Conservation (phyloP, 352 stramenopile genomes). For the Globisporangium perplexum region DNA sequence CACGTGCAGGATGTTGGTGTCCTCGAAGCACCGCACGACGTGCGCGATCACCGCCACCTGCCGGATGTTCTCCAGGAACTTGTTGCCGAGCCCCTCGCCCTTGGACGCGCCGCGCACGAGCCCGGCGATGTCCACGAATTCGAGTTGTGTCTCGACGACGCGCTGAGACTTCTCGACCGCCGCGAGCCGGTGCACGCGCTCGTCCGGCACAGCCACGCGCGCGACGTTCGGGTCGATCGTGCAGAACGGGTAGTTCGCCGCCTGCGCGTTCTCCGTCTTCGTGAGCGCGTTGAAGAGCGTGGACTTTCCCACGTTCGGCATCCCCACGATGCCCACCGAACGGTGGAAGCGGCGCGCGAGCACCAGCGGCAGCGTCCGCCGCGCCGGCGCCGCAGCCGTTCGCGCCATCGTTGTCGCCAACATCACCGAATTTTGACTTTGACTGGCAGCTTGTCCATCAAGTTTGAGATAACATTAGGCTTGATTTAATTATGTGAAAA, state of each 20-base stretch:
- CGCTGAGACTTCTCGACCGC: constrained; percentile 73
- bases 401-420: not conserved
- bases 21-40: constrained; percentile 97
- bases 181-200: constrained; percentile 51
- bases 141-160: constrained; percentile 74
- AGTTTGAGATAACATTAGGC: no score
- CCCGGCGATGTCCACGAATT: constrained; percentile 86
- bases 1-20: constrained; percentile 98
- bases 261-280: constrained; percentile 79
- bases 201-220: constrained; percentile 64
- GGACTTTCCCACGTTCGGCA: constrained; percentile 88
- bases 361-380: not conserved
- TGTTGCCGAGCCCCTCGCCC: constrained; percentile 82
- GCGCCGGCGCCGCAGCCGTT: no score
- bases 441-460: no score
- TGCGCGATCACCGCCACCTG: constrained; percentile 79
- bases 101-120: constrained; percentile 76
- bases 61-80: constrained; percentile 86
- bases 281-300: constrained; percentile 88
- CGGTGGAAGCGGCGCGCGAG: constrained; percentile 53
- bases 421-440: not conserved
- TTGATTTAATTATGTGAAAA: no score
- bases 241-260: constrained; percentile 88
- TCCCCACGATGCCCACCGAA: constrained; percentile 83
- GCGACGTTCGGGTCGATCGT: constrained; percentile 87